Evolutionary conservation across 257 asterid species (phyloP).

Genomic region (Penstemon newberryi): DNA sequence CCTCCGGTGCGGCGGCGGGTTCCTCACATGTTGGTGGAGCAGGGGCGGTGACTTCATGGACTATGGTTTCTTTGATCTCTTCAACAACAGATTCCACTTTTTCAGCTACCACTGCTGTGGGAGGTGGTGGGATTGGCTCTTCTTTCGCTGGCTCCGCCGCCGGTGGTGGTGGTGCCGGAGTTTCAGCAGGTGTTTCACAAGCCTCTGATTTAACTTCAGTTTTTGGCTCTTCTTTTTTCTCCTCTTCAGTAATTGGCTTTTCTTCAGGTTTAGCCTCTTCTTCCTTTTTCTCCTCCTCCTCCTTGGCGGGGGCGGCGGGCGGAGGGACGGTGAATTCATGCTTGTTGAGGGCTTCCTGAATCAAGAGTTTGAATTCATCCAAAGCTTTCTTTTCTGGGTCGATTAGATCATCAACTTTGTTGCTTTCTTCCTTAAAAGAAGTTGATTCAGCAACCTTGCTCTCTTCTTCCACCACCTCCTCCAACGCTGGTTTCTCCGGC

Average conservation of each 20-base stretch:
- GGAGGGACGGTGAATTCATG: conserved; percentile 83
- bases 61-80: conserved; percentile 60
- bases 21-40: conserved; percentile 37
- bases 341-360: conserved; percentile 74
- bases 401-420: conserved; percentile 79
- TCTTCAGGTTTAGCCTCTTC: conserved; percentile 1
- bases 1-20: conserved; percentile 28
- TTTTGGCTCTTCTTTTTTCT: not conserved
- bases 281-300: conserved; percentile 28
- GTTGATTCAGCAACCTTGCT: conserved; percentile 56
- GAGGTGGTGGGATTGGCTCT: not conserved
- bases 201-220: not conserved
- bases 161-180: conserved; percentile 21
- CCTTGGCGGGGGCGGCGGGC: conserved; percentile 37
- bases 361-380: conserved; percentile 72
- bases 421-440: conserved; percentile 88
- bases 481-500: conserved; percentile 31
- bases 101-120: conserved; percentile 29
- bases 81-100: conserved; percentile 40
- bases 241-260: conserved; percentile 12
- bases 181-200: conserved; percentile 12
- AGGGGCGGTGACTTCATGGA: conserved; percentile 47
- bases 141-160: conserved; percentile 10
- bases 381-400: conserved; percentile 89
- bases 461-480: conserved; percentile 34